phyloP scores from a whole-genome alignment of 2,329 filamentous ascomycete genomes.

The Amylocarpus encephaloides region DNA sequence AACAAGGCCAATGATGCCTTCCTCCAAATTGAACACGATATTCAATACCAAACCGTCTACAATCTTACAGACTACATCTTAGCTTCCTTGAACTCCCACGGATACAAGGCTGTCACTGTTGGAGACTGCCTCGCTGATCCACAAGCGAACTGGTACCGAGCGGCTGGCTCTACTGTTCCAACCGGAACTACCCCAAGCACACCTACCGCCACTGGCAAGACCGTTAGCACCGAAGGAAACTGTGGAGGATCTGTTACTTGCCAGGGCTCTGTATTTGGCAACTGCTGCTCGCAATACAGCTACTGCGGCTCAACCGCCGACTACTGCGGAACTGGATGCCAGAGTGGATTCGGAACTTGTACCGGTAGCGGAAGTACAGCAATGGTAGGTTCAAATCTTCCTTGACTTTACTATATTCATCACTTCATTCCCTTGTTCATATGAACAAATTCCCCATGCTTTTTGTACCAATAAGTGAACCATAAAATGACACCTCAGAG shows the following conservation, averaged over 20 bases:
- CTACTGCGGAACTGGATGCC: conserved; percentile 6
- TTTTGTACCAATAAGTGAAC: neutral
- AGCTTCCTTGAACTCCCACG: conserved; percentile 31
- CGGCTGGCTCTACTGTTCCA: conserved; percentile 8
- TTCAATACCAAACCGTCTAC: conserved; percentile 33
- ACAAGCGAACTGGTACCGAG: conserved; percentile 38
- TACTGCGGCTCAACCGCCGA: conserved; percentile 1
- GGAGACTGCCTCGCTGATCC: conserved; percentile 43
- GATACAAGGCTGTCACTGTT: conserved; percentile 37
- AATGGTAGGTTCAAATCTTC: neutral
- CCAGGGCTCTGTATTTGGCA: conserved; percentile 9
- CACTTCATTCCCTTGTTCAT: neutral
- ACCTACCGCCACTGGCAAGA: neutral
- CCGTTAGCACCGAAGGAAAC: conserved; percentile 10
- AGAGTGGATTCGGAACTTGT: conserved; percentile 3
- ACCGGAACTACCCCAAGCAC: neutral
- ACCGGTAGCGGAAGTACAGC: neutral
- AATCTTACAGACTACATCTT: conserved; percentile 34
- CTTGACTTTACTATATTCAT: neutral
- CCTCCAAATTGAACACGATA: conserved; percentile 44
- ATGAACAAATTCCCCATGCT: neutral
- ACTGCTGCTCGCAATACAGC: conserved; percentile 5
- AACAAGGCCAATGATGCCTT: conserved; percentile 29
- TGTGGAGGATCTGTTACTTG: conserved; percentile 14
- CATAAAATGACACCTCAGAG: too few relatives aligned